Base-by-base conservation (phyloP, 495 filamentous ascomycete genomes). In the Penicillium malachiteum region DNA sequence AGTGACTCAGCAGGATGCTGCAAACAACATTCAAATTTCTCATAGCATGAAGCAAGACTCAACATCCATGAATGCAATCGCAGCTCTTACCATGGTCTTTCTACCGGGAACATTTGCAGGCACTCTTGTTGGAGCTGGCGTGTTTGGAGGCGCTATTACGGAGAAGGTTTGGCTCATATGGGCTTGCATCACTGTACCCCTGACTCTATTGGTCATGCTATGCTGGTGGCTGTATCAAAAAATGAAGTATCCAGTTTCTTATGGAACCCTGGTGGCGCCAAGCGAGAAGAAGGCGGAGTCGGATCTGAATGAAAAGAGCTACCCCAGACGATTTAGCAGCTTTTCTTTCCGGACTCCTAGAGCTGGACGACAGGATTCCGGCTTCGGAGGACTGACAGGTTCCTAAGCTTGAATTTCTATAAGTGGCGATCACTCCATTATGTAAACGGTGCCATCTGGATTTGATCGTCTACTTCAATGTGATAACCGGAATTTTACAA, bases 51-150 rank as follows among this genome's bases (percentile, higher is more conserved):
- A 72, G 48, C 57, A 66, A 34, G 78, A 82, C 50, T 78, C 72
- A 42, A 72, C 72, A 6, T 72, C 72, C 5, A 83, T 82, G 80
- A 81, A 76, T 55, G 75, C 73, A 32, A 76, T 84, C 26, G 79
- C 81, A 8, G 67, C 75, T 3, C 59, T 83, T 30, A 79, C 81
- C 18, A 81, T 83, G 78, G 62, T 77, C 12, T 82, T 83, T 57
- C 56, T 83, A 3, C 80, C 80, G 0, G 79, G 77, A 0, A 82
- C 75, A 12, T 81, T 82, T 41, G 48, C 45, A 3, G 60, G 56
- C 10, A 54, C 48, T 3, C 12, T 58, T 1, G 50, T 58, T 7
- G 50, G 39, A 5, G 50, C 56, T 13, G 50, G 38, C 4, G 39
- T 58, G 21, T 57, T 57, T 30, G 55, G 55, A 9, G 43, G 14